Evolutionary conservation across 1,284 basidiomycete genomes (phyloP).

Genomic region (Amylostereum areolatum): DNA sequence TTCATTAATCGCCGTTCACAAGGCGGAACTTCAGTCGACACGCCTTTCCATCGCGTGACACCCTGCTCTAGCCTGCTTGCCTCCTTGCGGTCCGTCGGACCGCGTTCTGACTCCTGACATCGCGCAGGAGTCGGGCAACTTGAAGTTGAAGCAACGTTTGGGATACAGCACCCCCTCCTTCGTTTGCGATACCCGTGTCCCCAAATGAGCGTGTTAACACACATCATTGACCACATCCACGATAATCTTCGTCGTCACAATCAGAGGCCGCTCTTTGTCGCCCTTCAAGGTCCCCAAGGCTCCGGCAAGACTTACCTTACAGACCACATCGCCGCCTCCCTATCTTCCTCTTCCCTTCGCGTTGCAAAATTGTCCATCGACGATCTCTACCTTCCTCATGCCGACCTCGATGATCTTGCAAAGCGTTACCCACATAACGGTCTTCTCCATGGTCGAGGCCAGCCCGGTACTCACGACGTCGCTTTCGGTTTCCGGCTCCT

Average conservation of each 20-base stretch:
- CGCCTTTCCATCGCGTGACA: too few species aligned
- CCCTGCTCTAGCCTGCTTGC: too few species aligned
- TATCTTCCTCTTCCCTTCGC: constrained; percentile 46
- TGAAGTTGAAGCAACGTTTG: too few species aligned
- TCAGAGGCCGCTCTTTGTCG: constrained; percentile 58
- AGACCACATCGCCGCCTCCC: constrained; percentile 41
- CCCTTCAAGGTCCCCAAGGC: constrained; percentile 84
- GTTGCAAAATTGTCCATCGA: constrained; percentile 76
- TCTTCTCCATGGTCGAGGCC: constrained; percentile 74
- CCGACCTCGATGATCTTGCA: constrained; percentile 49
- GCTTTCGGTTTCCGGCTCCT: constrained; percentile 53
- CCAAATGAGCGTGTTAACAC: background rate
- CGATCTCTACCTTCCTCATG: constrained; percentile 79
- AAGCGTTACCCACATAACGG: constrained; percentile 48
- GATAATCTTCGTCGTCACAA: constrained; percentile 34
- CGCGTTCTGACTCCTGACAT: too few species aligned
- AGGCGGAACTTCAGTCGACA: too few species aligned
- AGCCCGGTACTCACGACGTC: constrained; percentile 86
- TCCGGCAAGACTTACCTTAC: constrained; percentile 78
- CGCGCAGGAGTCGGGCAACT: too few species aligned
- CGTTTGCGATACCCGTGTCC: background rate
- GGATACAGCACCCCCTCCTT: too few species aligned
- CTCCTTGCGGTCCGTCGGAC: too few species aligned
- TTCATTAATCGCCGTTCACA: too few species aligned
- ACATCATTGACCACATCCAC: constrained; percentile 28